Percentiles rank a stretch among this genome's conserved stretches.
Conservation (phyloP, 352 stramenopile genomes). For the Albugo candida region DNA sequence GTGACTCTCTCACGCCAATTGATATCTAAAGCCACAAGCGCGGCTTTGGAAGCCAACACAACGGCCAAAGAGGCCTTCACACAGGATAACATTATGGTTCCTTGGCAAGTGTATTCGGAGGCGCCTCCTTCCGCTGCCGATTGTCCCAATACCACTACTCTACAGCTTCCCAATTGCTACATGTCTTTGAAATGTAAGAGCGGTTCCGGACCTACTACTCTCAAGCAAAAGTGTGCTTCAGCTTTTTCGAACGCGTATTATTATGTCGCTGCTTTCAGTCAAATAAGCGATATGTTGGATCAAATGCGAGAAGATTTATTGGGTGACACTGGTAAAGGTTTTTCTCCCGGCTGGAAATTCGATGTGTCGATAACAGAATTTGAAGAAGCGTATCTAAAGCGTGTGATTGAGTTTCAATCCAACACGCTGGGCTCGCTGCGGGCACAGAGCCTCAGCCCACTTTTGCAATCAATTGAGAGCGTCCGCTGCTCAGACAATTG, state of each 20-base stretch:
- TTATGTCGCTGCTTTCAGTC: conserved; percentile 35
- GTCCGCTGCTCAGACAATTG: conserved; percentile 57
- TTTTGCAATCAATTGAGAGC: conserved; percentile 39
- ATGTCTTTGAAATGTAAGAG: conserved; percentile 30
- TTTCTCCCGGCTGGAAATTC: conserved; percentile 41
- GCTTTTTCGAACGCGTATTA: conserved; percentile 33
- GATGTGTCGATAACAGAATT: conserved; percentile 42
- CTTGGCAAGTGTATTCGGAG: conserved; percentile 30
- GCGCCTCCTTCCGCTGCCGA: conserved; percentile 3
- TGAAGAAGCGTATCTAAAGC: conserved; percentile 29
- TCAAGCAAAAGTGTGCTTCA: conserved; percentile 21
- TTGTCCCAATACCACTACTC: conserved; percentile 14
- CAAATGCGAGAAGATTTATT: conserved; percentile 58
- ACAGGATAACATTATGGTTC: conserved; percentile 33
- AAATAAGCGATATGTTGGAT: conserved; percentile 33
- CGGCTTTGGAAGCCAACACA: conserved; percentile 9
- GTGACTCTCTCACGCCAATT: conserved; percentile 24
- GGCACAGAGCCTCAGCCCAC: conserved; percentile 21
- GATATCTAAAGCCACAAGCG: conserved; percentile 18
- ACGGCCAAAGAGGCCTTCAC: conserved; percentile 14
- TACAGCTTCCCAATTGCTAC: conserved; percentile 33
- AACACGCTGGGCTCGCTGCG: conserved; percentile 21
- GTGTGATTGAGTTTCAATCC: conserved; percentile 20
- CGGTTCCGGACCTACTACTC: conserved; percentile 1
- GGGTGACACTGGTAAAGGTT: conserved; percentile 35